Evolutionary conservation across 352 stramenopile genomes (phyloP).

Genomic region (Pythium aquatile): DNA sequence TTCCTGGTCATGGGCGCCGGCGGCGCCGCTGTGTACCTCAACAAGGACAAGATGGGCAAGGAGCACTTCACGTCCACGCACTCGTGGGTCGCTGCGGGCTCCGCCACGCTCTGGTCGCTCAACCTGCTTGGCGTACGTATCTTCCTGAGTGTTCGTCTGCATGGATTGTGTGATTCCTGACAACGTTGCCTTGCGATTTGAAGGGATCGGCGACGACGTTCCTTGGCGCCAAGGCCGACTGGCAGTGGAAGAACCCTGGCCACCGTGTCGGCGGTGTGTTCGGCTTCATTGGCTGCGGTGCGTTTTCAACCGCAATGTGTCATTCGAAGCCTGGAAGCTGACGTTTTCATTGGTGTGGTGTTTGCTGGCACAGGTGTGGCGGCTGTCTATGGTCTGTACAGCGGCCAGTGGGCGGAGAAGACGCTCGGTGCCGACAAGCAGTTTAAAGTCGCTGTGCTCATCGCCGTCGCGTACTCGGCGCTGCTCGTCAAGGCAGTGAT

Average conservation of each 20-base stretch:
- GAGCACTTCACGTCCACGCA: slow-evolving; percentile 70
- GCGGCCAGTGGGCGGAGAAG: slow-evolving; percentile 43
- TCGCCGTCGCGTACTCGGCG: slow-evolving; percentile 39
- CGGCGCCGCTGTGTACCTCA: slow-evolving; percentile 47
- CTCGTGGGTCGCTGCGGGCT: slow-evolving; percentile 60
- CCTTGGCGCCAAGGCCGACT: slow-evolving; percentile 57
- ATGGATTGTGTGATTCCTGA: neutral
- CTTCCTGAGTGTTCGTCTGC: neutral
- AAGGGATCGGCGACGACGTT: slow-evolving; percentile 58
- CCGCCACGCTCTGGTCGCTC: slow-evolving; percentile 43
- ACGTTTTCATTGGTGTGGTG: neutral
- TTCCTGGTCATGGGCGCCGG: slow-evolving; percentile 43
- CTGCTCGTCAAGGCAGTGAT: slow-evolving; percentile 45
- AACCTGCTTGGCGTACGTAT: slow-evolving; percentile 55
- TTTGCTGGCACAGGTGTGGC: slow-evolving; percentile 25
- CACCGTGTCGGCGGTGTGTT: slow-evolving; percentile 59
- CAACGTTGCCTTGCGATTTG: neutral
- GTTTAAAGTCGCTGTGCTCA: slow-evolving; percentile 40
- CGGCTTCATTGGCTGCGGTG: slow-evolving; percentile 48
- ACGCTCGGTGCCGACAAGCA: slow-evolving; percentile 51
- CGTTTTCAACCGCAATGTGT: neutral
- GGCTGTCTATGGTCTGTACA: slow-evolving; percentile 54
- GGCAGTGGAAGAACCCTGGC: slow-evolving; percentile 67
- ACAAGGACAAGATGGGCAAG: slow-evolving; percentile 58
- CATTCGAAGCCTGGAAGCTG: neutral